Evolutionary conservation across 1,139 yeast species (phyloP).

Genomic region (Saccharomyces hybrid): DNA sequence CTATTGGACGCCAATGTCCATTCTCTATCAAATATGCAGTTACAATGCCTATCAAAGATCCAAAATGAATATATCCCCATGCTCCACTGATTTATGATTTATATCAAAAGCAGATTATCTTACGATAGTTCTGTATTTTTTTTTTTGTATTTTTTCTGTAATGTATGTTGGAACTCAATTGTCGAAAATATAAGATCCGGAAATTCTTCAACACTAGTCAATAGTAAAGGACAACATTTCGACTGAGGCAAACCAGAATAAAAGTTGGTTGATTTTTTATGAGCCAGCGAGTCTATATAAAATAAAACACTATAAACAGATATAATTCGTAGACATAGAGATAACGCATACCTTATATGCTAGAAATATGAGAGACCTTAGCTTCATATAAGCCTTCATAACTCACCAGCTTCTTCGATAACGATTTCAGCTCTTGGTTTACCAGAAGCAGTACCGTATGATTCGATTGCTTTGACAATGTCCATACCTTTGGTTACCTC

Average conservation of each 20-base stretch:
- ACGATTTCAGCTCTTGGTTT: constrained; percentile 58
- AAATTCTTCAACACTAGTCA: neutral
- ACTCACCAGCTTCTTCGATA: constrained; percentile 74
- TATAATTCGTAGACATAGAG: neutral
- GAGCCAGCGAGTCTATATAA: neutral
- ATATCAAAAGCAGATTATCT: neutral
- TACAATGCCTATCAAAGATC: constrained; percentile 84
- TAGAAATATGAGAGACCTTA: neutral
- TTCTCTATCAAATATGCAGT: constrained; percentile 65
- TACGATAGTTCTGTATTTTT: neutral
- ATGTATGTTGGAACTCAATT: neutral
- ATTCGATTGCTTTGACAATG: constrained; percentile 68
- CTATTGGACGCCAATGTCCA: constrained; percentile 35
- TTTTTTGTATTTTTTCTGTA: neutral
- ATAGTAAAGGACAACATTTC: neutral
- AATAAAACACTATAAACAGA: neutral
- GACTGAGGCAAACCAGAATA: neutral
- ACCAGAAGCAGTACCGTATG: constrained; percentile 70
- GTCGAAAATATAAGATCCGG: neutral
- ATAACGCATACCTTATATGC: neutral
- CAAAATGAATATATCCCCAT: constrained; percentile 72
- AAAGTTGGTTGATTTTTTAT: neutral
- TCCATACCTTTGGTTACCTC: constrained; percentile 86
- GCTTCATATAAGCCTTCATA: constrained; percentile 26
- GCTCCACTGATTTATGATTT: neutral